These are phyloP conservation scores for Colletotrichum limetticola DNA, from an alignment of 2,329 filamentous ascomycete genomes.

Conservation along the genomic window DNA sequence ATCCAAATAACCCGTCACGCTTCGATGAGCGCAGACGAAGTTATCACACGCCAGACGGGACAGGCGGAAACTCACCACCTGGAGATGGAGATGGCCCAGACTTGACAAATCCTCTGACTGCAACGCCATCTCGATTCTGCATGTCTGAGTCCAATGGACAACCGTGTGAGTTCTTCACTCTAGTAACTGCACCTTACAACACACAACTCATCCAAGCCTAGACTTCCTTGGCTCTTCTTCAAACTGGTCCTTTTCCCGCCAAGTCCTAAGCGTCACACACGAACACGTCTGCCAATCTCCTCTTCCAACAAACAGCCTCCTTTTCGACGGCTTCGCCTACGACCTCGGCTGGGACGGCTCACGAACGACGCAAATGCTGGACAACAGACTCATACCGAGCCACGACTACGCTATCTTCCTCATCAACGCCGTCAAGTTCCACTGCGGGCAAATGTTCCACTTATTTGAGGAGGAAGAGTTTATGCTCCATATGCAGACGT, in stretches of 20 bases:
- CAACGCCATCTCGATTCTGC: slow-evolving; percentile 18
- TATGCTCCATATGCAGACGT: slow-evolving; percentile 48
- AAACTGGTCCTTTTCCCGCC: slow-evolving; percentile 65
- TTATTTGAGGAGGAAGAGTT: slow-evolving; percentile 65
- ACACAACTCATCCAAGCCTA: slow-evolving; percentile 33
- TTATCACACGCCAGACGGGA: slow-evolving; percentile 1
- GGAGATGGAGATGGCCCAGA: slow-evolving; percentile 9
- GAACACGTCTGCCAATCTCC: slow-evolving; percentile 56
- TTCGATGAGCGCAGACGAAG: not conserved
- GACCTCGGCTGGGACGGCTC: slow-evolving; percentile 42
- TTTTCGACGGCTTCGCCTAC: slow-evolving; percentile 64
- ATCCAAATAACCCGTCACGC: not conserved
- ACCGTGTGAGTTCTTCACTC: not conserved
- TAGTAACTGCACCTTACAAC: not conserved
- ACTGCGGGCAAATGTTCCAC: slow-evolving; percentile 64
- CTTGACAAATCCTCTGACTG: slow-evolving; percentile 22
- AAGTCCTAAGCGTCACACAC: slow-evolving; percentile 60
- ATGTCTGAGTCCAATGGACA: slow-evolving; percentile 21
- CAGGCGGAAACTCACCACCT: not conserved
- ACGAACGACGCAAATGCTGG: not conserved
- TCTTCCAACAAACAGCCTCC: slow-evolving; percentile 53
- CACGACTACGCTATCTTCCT: slow-evolving; percentile 62
- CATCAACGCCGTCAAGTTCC: slow-evolving; percentile 67
- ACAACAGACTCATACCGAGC: slow-evolving; percentile 40
- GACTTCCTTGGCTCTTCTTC: slow-evolving; percentile 65